A percentile compares a stretch with the other conserved stretches of the same genome.
Conservation (phyloP, 73 alveolate genomes). For the Symbiodinium natans region DNA sequence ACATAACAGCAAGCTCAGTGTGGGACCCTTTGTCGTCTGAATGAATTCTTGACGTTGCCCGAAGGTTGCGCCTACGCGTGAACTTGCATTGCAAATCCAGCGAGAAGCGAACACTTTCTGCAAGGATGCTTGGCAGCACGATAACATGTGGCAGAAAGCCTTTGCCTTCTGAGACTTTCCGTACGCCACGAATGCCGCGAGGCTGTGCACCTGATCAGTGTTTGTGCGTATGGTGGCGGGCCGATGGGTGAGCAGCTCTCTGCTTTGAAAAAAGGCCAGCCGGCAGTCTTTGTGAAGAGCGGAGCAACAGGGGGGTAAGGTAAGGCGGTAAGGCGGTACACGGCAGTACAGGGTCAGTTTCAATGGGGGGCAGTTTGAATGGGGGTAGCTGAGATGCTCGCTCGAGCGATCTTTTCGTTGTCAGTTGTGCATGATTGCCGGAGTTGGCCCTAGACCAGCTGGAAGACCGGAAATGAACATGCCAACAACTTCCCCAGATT, state of each 20-base stretch:
- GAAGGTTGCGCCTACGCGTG: constrained; percentile 86
- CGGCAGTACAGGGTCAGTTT: neutral
- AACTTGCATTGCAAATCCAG: constrained; percentile 98
- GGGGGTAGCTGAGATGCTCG: too few species aligned
- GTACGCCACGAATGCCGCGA: neutral
- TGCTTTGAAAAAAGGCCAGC: constrained; percentile 71
- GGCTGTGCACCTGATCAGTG: constrained; percentile 84
- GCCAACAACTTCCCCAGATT: too few species aligned
- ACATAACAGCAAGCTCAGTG: too few species aligned
- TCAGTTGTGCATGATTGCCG: too few species aligned
- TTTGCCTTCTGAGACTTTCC: too few species aligned
- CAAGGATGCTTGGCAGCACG: constrained; percentile 39
- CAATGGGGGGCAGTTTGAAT: neutral
- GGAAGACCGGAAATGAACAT: too few species aligned
- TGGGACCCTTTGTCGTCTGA: too few species aligned
- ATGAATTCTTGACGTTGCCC: neutral
- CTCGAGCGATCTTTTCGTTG: too few species aligned
- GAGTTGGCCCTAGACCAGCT: too few species aligned
- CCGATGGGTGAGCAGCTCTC: constrained; percentile 90
- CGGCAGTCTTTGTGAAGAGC: neutral
- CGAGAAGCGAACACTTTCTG: constrained; percentile 95
- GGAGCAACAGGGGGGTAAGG: neutral
- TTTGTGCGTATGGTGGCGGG: constrained; percentile 87
- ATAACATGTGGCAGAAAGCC: neutral
- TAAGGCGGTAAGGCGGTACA: neutral